phyloP scores from a whole-genome alignment of 495 filamentous ascomycete species.

The Tuber umbilicatum region DNA sequence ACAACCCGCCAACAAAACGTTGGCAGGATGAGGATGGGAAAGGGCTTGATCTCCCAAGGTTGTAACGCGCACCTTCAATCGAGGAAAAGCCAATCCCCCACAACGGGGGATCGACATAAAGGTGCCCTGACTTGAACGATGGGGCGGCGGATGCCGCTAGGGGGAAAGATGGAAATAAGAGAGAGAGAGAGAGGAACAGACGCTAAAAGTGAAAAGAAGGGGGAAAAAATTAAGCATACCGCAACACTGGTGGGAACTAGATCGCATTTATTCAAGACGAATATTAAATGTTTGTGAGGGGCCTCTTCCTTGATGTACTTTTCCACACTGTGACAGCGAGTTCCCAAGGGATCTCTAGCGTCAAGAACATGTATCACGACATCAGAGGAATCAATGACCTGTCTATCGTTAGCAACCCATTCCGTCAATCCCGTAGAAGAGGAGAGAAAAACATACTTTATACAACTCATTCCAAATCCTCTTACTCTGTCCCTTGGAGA shows the following conservation, averaged over 20 bases:
- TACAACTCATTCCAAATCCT: slow-evolving; percentile 98
- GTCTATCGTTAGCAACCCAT: slow-evolving; percentile 11
- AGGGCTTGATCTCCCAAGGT: slow-evolving; percentile 83
- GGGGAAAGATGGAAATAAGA: slow-evolving; percentile 22
- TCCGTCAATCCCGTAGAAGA: not conserved
- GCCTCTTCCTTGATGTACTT: slow-evolving; percentile 91
- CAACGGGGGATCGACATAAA: slow-evolving; percentile 44
- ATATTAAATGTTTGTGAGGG: slow-evolving; percentile 89
- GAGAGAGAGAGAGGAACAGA: slow-evolving; percentile 18
- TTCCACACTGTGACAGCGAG: slow-evolving; percentile 81
- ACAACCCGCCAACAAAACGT: slow-evolving; percentile 50
- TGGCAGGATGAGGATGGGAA: slow-evolving; percentile 53
- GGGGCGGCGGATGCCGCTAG: slow-evolving; percentile 41
- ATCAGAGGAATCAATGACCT: slow-evolving; percentile 89
- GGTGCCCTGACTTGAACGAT: slow-evolving; percentile 95
- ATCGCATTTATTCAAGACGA: slow-evolving; percentile 93
- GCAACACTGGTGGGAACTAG: slow-evolving; percentile 87
- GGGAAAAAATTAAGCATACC: slow-evolving; percentile 58
- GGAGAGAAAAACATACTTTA: slow-evolving; percentile 48
- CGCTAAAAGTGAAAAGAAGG: slow-evolving; percentile 26
- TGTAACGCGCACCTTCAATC: slow-evolving; percentile 93
- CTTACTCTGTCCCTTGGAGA: slow-evolving; percentile 87
- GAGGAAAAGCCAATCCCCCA: slow-evolving; percentile 39
- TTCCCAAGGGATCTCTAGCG: slow-evolving; percentile 83
- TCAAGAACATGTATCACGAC: slow-evolving; percentile 93